Conservation (phyloP, 768 basidiomycete species). For the Boletellus ananiceps region DNA sequence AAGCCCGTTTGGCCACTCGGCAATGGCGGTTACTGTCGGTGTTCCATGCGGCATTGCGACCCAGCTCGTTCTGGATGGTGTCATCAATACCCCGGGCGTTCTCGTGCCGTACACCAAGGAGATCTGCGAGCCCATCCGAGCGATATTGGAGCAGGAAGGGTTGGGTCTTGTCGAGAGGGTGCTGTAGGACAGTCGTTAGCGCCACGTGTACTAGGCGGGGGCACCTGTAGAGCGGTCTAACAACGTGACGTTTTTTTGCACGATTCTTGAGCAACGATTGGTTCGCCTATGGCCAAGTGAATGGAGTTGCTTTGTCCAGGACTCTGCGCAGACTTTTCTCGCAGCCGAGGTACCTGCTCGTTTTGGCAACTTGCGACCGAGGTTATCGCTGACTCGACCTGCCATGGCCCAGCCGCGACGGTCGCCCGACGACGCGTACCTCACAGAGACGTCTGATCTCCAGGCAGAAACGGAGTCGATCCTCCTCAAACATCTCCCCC, state of each 20-base stretch:
- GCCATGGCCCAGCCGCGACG: conserved; percentile 24
- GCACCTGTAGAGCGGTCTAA: too few species aligned
- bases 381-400: background rate
- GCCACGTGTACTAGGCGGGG: background rate
- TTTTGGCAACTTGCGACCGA: too few species aligned
- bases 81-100: conserved; percentile 72
- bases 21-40: conserved; percentile 91
- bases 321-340: too few species aligned
- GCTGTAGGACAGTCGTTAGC: conserved; percentile 36
- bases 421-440: conserved; percentile 53
- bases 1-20: conserved; percentile 69
- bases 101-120: conserved; percentile 84
- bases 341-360: too few species aligned
- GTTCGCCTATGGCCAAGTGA: too few species aligned
- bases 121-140: conserved; percentile 71
- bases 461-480: conserved; percentile 66
- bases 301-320: too few species aligned
- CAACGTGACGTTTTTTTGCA: too few species aligned
- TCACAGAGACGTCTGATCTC: conserved; percentile 55
- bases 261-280: too few species aligned
- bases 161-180: conserved; percentile 67
- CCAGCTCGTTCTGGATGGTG: conserved; percentile 87
- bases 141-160: conserved; percentile 67
- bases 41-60: conserved; percentile 92
- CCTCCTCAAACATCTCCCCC: conserved; percentile 52